Base-by-base conservation (phyloP, 768 basidiomycete species). In the Lactifluus volemus region DNA sequence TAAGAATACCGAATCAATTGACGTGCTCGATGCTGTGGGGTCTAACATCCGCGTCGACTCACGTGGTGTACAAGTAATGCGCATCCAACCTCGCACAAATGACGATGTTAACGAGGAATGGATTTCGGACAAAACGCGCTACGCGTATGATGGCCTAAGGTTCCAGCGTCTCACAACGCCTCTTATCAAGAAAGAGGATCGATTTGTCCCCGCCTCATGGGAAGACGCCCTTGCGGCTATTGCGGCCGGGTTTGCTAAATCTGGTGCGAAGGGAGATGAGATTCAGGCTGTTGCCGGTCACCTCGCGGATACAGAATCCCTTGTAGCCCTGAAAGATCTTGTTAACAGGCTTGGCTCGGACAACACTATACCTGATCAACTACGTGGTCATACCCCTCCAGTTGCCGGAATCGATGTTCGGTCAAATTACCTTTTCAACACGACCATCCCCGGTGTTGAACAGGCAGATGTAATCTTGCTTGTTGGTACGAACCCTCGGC, bases 101-200 rank as follows among this genome's bases (percentile, higher is more conserved):
- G 97, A 98, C 73, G 91, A 97, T 67, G 86, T 99, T 65, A 99
- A 99, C 73, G 97, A 99, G 77, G 97, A 99, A 73, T 98, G 97
- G 97, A 96, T 99, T 72, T 93, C 83, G 73, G 97, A 99, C 81
- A 99, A 99, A 81, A 94, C 96, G 2, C 89, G 97, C 59, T 94
- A 93, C 73, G 90, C 96, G 1, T 89, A 94, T 73, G 97, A 99
- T 68, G 97, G 97, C 10, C 81, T 99, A 36, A 85, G 84, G 69
- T 96, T 92, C 80, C 97, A 99, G 73, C 88, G 96, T 21, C 77
- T 99, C 68, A 98, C 95, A 4, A 87, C 86, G 0, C 97, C 97
- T 2, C 81, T 98, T 47, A 76, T 98, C 65, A 89, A 94, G 72
- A 78, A 85, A 58, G 95, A 90, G n/a, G 92, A 95, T 71, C 85